These are phyloP conservation scores for Malania oleifera DNA, from an alignment of 164 flowering plant genomes.

Conservation along the genomic window DNA sequence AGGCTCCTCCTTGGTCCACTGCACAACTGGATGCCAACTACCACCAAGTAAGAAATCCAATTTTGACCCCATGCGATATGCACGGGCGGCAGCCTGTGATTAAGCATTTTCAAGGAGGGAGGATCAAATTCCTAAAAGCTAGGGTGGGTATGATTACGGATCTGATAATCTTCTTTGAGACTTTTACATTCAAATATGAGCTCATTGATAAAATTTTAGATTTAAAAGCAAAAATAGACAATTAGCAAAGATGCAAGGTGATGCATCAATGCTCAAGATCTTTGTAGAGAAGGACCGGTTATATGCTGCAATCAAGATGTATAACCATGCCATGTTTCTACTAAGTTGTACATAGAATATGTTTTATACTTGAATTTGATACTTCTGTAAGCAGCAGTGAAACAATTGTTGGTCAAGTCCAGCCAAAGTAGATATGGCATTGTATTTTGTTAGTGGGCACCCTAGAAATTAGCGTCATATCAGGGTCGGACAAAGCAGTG, in stretches of 20 bases:
- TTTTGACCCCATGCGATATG: constrained; percentile 25
- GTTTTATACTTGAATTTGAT: too few species aligned
- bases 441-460: too few species aligned
- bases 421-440: too few species aligned
- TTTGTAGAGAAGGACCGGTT: background rate
- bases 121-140: constrained; percentile 22
- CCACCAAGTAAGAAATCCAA: constrained; percentile 34
- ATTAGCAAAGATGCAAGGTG: constrained; percentile 11
- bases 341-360: too few species aligned
- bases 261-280: constrained; percentile 9
- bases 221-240: background rate
- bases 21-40: constrained; percentile 35
- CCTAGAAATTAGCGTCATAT: too few species aligned
- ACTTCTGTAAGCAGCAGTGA: too few species aligned
- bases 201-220: background rate
- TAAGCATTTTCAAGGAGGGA: constrained; percentile 25
- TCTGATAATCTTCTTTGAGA: constrained; percentile 10
- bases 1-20: constrained; percentile 40
- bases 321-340: too few species aligned
- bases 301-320: too few species aligned
- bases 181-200: too few species aligned
- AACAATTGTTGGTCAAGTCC: too few species aligned
- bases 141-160: constrained; percentile 14
- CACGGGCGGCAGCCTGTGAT: constrained; percentile 53
- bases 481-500: too few species aligned